These are phyloP conservation scores for Sporobolomyces phaffii DNA, from an alignment of 768 basidiomycete genomes.

Conservation along the genomic window DNA sequence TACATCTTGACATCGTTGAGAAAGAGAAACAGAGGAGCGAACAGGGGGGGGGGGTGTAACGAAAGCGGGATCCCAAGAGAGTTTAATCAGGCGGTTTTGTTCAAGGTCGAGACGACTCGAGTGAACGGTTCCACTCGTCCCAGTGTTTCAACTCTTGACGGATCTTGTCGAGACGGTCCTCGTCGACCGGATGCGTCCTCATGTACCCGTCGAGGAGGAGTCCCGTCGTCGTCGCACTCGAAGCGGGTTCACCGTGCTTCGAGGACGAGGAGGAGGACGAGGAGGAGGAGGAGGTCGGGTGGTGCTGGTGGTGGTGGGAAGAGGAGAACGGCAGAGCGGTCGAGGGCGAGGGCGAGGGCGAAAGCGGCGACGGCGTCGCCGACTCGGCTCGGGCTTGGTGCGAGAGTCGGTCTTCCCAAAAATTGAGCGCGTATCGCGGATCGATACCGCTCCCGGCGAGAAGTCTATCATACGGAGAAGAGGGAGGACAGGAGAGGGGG, in stretches of 20 bases:
- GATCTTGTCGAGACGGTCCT: conserved; percentile 59
- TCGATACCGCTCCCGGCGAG: conserved; percentile 88
- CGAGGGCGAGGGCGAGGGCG: background rate
- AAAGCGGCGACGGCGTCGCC: too few species aligned
- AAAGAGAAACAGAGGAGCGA: background rate
- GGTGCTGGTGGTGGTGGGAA: conserved; percentile 42
- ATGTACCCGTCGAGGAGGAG: conserved; percentile 49
- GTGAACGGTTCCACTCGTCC: conserved; percentile 48
- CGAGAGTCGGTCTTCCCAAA: conserved; percentile 61
- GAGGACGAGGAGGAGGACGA: too few species aligned
- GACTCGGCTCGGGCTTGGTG: too few species aligned
- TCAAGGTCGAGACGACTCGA: background rate
- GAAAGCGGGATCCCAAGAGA: background rate
- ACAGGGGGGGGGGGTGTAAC: background rate
- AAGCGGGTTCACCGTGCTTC: too few species aligned
- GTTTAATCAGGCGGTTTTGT: too few species aligned
- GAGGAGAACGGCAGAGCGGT: background rate
- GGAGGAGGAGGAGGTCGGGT: conserved; percentile 44
- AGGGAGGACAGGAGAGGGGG: background rate
- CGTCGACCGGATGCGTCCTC: conserved; percentile 62
- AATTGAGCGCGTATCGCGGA: conserved; percentile 68
- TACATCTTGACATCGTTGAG: too few species aligned
- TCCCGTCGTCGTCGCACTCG: too few species aligned
- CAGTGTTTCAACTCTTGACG: conserved; percentile 65
- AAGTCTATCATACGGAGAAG: conserved; percentile 59